These are phyloP conservation scores for Huntiella savannae DNA, from an alignment of 2,329 filamentous ascomycete genomes.

Conservation along the genomic window DNA sequence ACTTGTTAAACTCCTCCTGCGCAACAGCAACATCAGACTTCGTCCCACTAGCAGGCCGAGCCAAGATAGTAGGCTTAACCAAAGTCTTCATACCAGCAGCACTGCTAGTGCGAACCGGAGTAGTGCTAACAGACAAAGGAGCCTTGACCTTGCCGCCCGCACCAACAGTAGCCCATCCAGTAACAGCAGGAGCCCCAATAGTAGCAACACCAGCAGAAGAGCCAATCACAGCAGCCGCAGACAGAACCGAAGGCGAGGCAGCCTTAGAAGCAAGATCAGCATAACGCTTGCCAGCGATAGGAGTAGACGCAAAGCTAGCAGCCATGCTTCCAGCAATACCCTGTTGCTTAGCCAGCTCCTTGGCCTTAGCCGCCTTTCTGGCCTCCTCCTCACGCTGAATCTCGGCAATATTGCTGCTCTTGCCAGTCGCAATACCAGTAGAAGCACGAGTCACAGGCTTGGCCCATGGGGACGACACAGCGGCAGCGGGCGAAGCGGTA, in stretches of 20 bases:
- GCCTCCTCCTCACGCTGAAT: constrained; percentile 93
- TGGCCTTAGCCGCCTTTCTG: constrained; percentile 55
- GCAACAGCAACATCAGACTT: constrained; percentile 27
- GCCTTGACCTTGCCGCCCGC: constrained; percentile 81
- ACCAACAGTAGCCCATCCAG: constrained; percentile 91
- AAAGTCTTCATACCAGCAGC: constrained; percentile 32
- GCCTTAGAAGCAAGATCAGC: constrained; percentile 80
- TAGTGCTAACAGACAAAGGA: constrained; percentile 20
- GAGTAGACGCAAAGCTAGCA: constrained; percentile 16
- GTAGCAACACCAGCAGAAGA: constrained; percentile 24
- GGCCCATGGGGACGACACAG: constrained; percentile 38
- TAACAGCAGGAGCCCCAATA: constrained; percentile 88
- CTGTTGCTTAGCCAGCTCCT: constrained; percentile 28
- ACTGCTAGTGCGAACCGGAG: constrained; percentile 23
- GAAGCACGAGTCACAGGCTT: constrained; percentile 30
- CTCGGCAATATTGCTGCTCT: constrained; percentile 80
- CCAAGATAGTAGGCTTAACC: constrained; percentile 21
- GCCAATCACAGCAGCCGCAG: not conserved
- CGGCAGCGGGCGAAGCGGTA: constrained; percentile 45
- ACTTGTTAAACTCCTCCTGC: constrained; percentile 85
- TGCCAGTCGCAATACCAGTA: constrained; percentile 20
- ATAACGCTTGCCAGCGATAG: constrained; percentile 61
- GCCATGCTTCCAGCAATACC: not conserved
- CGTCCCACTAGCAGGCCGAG: constrained; percentile 23
- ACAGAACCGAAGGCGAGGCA: constrained; percentile 14